Percentiles rank a stretch among this genome's conserved stretches.
Evolutionary conservation across 1,284 basidiomycete genomes (phyloP).

Genomic region (Anthracocystis panici-leucophaei): DNA sequence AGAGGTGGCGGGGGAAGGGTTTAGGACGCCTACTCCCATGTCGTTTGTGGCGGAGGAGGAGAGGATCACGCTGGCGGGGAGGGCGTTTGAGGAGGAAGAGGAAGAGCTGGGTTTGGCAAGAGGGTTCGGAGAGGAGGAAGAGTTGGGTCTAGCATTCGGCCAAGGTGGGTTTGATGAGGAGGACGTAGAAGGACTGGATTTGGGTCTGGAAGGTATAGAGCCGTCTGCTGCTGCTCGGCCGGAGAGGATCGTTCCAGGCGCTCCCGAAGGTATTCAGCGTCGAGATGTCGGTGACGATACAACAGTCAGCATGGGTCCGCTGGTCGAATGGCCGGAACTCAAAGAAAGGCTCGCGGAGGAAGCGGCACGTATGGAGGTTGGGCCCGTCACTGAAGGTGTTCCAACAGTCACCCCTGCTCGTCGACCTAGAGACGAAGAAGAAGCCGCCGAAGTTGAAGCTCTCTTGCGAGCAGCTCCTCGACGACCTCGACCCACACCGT

Average conservation of each 20-base stretch:
- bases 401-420: slow-evolving; percentile 30
- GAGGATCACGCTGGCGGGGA: slow-evolving; percentile 35
- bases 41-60: slow-evolving; percentile 36
- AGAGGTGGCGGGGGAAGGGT: slow-evolving; percentile 17
- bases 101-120: slow-evolving; percentile 36
- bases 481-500: slow-evolving; percentile 12
- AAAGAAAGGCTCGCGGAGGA: slow-evolving; percentile 36
- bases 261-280: slow-evolving; percentile 15
- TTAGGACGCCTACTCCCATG: slow-evolving; percentile 28
- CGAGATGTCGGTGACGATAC: slow-evolving; percentile 22
- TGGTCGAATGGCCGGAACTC: slow-evolving; percentile 42
- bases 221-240: not conserved
- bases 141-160: slow-evolving; percentile 4
- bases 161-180: slow-evolving; percentile 31
- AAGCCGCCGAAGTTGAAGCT: slow-evolving; percentile 19
- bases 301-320: slow-evolving; percentile 4
- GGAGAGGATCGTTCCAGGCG: slow-evolving; percentile 14
- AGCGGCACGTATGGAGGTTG: slow-evolving; percentile 32
- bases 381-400: slow-evolving; percentile 24
- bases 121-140: slow-evolving; percentile 27
- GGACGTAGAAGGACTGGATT: slow-evolving; percentile 33
- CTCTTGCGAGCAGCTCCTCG: slow-evolving; percentile 8
- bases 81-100: slow-evolving; percentile 41
- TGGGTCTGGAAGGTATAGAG: slow-evolving; percentile 35
- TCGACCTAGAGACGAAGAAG: slow-evolving; percentile 21